A percentile compares a stretch with the other conserved stretches of the same genome.
Conservation (phyloP, 1,139 yeast genomes). For the Blastobotrys capitulatus region DNA sequence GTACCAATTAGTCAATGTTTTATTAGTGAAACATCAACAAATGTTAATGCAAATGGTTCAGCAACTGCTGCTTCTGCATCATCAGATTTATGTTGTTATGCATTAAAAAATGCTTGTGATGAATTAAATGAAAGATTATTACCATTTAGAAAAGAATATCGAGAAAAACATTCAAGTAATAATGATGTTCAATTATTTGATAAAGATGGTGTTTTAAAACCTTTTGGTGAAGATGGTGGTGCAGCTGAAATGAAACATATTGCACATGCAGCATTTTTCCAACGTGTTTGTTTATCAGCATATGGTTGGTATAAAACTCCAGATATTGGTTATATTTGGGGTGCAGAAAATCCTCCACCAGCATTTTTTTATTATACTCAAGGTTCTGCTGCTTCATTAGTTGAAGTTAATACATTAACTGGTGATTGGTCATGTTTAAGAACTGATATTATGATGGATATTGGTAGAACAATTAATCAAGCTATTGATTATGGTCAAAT, state of each 20-base stretch:
- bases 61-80: conserved; percentile 46
- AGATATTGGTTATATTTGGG: conserved; percentile 40
- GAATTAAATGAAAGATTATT: conserved; percentile 37
- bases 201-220: background rate
- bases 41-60: conserved; percentile 42
- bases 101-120: conserved; percentile 42
- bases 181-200: background rate
- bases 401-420: conserved; percentile 42
- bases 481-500: conserved; percentile 47
- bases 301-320: conserved; percentile 47
- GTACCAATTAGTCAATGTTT: conserved; percentile 38
- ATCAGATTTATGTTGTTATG: conserved; percentile 44
- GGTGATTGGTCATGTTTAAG: conserved; percentile 42
- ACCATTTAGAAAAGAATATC: conserved; percentile 33
- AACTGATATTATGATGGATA: conserved; percentile 43
- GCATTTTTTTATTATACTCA: conserved; percentile 43
- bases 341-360: conserved; percentile 39
- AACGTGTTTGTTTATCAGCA: conserved; percentile 42
- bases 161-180: conserved; percentile 30
- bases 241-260: conserved; percentile 36
- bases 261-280: conserved; percentile 39
- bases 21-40: conserved; percentile 42
- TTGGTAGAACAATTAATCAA: conserved; percentile 43
- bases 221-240: conserved; percentile 16
- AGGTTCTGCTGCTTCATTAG: conserved; percentile 39